Evolutionary conservation across 305 asterid species (phyloP).

Genomic region (Fraxinus sp.): DNA sequence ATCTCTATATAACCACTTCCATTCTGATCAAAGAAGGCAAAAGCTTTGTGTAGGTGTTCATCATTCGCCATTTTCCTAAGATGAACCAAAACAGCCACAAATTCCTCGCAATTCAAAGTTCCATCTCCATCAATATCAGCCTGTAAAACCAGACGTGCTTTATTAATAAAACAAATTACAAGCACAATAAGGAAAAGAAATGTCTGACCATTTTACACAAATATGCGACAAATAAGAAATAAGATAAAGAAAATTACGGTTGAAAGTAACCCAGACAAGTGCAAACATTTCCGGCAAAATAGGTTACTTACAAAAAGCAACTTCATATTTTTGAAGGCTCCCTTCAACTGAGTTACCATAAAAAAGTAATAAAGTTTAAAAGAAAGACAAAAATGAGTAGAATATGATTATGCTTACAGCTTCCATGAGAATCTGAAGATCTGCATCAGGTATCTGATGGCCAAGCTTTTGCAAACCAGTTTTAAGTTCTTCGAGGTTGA

Average conservation of each 20-base stretch:
- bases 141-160: conserved; percentile 24
- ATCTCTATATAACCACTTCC: conserved; percentile 54
- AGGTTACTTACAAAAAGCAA: background rate
- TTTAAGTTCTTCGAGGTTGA: conserved; percentile 43
- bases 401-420: conserved; percentile 40
- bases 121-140: conserved; percentile 62
- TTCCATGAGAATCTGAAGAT: conserved; percentile 56
- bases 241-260: background rate
- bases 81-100: conserved; percentile 55
- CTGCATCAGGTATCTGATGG: conserved; percentile 50
- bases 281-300: background rate
- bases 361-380: background rate
- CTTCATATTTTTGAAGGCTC: background rate
- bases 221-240: background rate
- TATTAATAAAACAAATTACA: background rate
- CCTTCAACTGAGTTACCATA: background rate
- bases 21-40: conserved; percentile 47
- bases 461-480: conserved; percentile 53
- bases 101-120: conserved; percentile 45
- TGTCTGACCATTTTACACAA: background rate
- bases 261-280: background rate
- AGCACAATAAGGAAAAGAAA: background rate
- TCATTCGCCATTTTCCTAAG: conserved; percentile 56
- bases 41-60: conserved; percentile 60
- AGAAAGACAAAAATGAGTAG: background rate